Evolutionary conservation across 805 yeast genomes (phyloP), one percentile per base, ranked within the genome.

Genomic region (Metschnikowia kofuensis): DNA sequence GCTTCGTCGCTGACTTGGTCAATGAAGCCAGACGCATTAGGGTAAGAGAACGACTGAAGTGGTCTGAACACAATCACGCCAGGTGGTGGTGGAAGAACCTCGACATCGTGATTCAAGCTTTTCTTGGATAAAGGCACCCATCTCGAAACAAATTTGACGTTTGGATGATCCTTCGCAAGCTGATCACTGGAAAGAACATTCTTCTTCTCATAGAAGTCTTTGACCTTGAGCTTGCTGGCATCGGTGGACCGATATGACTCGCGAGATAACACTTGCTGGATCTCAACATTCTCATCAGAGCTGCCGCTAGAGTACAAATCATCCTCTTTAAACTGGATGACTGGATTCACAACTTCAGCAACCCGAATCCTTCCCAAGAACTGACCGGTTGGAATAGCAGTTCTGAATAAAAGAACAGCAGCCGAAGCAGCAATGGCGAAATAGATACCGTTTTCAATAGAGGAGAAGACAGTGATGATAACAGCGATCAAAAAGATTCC

Each of bases 1-100:
- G 87, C 83, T 56, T 84, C 83, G 51, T 86, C 91, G 41, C 82
- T 71, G 14, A 91, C 76, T 27, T 67, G 63, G 58, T 90, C 96
- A 39, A 80, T 74, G 64, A 87, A 95, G 52, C 78, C 70, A 0
- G 96, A 82, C 40, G 86, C 77, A 63, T 91, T 91, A 36, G 96
- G 83, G 69, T 89, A 91, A 0, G 89, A 80, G 68, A 87, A 86
- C 13, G 90, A 74, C 60, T 91, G 97, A 15, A 84, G 71, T 37
- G 94, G 86, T 59, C 94, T 80, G 72, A 84, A 91, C 2, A 91
- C 96, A 49, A 90, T 59, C 14, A 91, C 90, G 32, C 97, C 97
- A 1, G 92, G 89, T 29, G 97, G 97, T 13, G 97, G 96, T 1
- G 90, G 87, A 13, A 65, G 65, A 7, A 91, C 79, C 0, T 72